Percentiles rank a stretch among this genome's conserved stretches.
Conservation (phyloP, 495 filamentous ascomycete genomes). For the Neurospora pannonica region DNA sequence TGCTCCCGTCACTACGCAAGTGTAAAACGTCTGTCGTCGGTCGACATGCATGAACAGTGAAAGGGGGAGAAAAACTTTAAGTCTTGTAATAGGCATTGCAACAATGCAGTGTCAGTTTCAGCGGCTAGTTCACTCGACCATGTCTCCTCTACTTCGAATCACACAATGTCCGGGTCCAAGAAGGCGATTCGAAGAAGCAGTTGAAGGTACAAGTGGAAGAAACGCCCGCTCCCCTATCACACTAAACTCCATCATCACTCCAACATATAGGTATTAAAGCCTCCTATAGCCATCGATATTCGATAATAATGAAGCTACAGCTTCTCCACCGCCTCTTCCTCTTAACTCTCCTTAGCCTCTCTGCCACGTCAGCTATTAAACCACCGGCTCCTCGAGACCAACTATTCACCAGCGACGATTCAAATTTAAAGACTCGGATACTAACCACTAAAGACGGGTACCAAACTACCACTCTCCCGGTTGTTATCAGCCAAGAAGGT, state of each 20-base stretch:
- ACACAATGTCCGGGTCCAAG: neutral
- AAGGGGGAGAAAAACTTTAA: too few relatives aligned
- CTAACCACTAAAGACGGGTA: neutral
- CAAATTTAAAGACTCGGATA: neutral
- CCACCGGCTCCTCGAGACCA: neutral
- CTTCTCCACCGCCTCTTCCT: neutral
- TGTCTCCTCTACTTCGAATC: neutral
- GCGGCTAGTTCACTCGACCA: too few relatives aligned
- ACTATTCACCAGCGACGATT: neutral
- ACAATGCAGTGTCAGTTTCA: neutral
- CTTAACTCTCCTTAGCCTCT: neutral
- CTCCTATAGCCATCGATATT: neutral
- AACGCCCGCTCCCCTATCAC: too few relatives aligned
- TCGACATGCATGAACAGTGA: too few relatives aligned
- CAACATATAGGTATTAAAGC: neutral
- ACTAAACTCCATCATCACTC: neutral
- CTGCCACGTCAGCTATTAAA: neutral
- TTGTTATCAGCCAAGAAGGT: neutral
- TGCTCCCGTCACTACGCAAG: too few relatives aligned
- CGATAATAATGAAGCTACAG: neutral
- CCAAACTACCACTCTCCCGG: neutral
- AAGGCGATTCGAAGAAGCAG: neutral
- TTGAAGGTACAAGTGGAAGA: neutral
- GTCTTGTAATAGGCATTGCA: neutral
- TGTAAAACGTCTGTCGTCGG: too few relatives aligned